Base-by-base conservation (phyloP, 108 stramenopile genomes). In the Cyclotella kingstonii region DNA sequence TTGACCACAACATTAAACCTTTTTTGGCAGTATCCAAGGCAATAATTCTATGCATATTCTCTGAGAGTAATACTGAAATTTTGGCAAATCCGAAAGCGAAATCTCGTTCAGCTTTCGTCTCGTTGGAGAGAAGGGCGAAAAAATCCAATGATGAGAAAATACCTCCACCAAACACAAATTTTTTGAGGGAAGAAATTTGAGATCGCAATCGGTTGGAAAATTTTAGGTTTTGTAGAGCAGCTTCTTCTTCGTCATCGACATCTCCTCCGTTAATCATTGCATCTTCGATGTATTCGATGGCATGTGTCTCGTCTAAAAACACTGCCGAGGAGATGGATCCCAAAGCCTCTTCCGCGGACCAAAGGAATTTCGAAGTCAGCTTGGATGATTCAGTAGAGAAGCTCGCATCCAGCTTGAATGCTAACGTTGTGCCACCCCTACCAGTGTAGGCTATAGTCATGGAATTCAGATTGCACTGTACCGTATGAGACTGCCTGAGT, bases 1-100 rank as follows among this genome's bases (percentile, higher is more conserved):
- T 59, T 5, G 70, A 66, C 86, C 84, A 89, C 3, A 61, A 56
- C 21, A 81, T 60, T 11, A 60, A 31, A 19, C 84, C 89, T 22
- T 80, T 71, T 30, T 71, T 63, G 26, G 60, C 53, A 5, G 81
- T 84, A 59, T 77, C 73, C 56, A 93, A 66, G 1, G 84, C 92
- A 54, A 83, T 81, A 5, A 93, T 43, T 23, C 81, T 64, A 60
- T 88, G 77, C 45, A 65, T 41, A 18, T 47, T 60, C 17, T 78
- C 57, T 0, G 92, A 90, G 0, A 93, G 60, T 17, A 87, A 31
- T 4, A 89, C 82, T 2, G 89, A 81, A 25, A 89, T 54, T 63
- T 93, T 90, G 73, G 84, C 80, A 67, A 93, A 90, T 28, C 92
- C 92, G 75, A 93, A 93, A 0, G 66, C 47, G 46, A 76, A 65